Evolutionary conservation across 129 eudicot species (phyloP).

Genomic region (Helichrysum umbraculigerum): DNA sequence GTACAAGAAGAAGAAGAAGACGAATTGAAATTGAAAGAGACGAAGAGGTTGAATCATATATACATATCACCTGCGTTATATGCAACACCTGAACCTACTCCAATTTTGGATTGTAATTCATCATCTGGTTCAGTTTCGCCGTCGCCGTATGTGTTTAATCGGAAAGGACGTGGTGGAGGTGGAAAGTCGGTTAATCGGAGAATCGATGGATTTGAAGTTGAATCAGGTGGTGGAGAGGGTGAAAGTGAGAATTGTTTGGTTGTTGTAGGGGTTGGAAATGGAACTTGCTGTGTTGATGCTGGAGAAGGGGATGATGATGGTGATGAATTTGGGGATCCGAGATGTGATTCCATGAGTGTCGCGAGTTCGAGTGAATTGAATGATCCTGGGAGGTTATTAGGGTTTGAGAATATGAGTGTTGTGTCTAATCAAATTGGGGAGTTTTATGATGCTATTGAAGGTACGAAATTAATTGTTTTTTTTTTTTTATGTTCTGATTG

Average conservation of each 20-base stretch:
- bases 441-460: slow-evolving; percentile 44
- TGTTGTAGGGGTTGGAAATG: slow-evolving; percentile 19
- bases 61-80: slow-evolving; percentile 45
- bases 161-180: slow-evolving; percentile 41
- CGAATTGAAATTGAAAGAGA: background rate
- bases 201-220: slow-evolving; percentile 38
- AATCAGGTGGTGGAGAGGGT: slow-evolving; percentile 8
- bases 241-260: slow-evolving; percentile 15
- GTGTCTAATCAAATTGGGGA: slow-evolving; percentile 41
- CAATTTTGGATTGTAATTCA: slow-evolving; percentile 29
- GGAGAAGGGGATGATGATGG: slow-evolving; percentile 14
- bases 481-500: background rate
- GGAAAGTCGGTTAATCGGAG: slow-evolving; percentile 29
- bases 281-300: slow-evolving; percentile 5
- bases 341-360: slow-evolving; percentile 39
- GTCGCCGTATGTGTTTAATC: slow-evolving; percentile 41
- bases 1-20: background rate
- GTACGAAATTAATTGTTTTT: slow-evolving; percentile 23
- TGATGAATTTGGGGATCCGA: slow-evolving; percentile 39
- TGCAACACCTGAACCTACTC: slow-evolving; percentile 44
- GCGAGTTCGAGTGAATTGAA: slow-evolving; percentile 35
- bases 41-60: slow-evolving; percentile 34
- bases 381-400: slow-evolving; percentile 34
- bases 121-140: slow-evolving; percentile 39
- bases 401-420: slow-evolving; percentile 33